Percentiles rank a stretch among this genome's conserved stretches.
Conservation (phyloP, 805 yeast genomes). For the Grigorovia yakushimaensis region DNA sequence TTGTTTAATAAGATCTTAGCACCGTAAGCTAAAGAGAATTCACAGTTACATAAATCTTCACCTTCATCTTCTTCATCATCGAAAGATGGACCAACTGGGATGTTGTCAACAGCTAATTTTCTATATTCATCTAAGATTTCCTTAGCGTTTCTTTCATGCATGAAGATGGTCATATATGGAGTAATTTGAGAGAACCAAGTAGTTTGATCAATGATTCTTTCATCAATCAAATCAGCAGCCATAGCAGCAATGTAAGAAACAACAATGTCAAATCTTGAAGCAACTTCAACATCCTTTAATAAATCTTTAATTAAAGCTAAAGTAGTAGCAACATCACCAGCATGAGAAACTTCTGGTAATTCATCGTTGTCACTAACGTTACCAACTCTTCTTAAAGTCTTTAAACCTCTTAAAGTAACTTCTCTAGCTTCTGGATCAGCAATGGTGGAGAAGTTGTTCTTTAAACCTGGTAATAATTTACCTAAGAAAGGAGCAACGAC, state of each 20-base stretch:
- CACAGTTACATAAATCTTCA: conserved; percentile 99
- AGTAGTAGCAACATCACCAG: conserved; percentile 93
- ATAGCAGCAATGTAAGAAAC: conserved; percentile 82
- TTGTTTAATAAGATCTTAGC: conserved; percentile 99
- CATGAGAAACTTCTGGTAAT: conserved; percentile 96
- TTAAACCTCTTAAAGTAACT: conserved; percentile 93
- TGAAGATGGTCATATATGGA: conserved; percentile 92
- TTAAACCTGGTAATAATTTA: conserved; percentile 91
- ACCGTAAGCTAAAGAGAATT: conserved; percentile 99
- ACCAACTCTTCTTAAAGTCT: conserved; percentile 98
- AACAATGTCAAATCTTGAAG: conserved; percentile 70
- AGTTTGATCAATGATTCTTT: conserved; percentile 86
- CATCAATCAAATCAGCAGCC: conserved; percentile 98
- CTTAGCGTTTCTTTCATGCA: conserved; percentile 88
- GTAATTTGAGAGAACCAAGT: conserved; percentile 84
- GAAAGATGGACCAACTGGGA: conserved; percentile 90
- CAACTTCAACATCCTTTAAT: conserved; percentile 56
- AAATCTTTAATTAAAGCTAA: conserved; percentile 69
- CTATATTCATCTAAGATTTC: conserved; percentile 89
- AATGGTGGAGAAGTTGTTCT: conserved; percentile 87
- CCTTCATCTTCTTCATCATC: conserved; percentile 98
- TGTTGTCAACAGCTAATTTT: conserved; percentile 94
- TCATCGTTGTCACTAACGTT: conserved; percentile 81
- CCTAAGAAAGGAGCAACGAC: conserved; percentile 98
- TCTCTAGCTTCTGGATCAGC: conserved; percentile 99